Conservation (phyloP, 2,329 filamentous ascomycete genomes). For the Trichoderma semiorbis region DNA sequence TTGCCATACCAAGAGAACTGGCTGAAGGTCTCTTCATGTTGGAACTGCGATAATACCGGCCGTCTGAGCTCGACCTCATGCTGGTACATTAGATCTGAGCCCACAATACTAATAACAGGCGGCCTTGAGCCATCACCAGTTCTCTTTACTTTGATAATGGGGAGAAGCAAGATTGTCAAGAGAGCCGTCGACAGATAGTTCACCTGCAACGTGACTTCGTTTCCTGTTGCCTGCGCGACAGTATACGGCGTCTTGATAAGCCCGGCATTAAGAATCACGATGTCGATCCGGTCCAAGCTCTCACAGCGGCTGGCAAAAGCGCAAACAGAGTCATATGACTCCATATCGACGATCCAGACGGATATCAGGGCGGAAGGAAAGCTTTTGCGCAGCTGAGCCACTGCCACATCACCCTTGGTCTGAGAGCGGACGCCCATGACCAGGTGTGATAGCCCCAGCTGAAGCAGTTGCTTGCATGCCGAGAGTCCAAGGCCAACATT, state of each 20-base stretch:
- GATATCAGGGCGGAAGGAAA: conserved; percentile 21
- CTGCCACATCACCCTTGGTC: conserved; percentile 28
- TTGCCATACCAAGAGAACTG: background rate
- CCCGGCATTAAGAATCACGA: background rate
- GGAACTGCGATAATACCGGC: background rate
- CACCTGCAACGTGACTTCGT: background rate
- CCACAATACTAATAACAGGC: background rate
- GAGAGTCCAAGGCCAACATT: conserved; percentile 36
- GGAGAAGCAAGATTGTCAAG: background rate
- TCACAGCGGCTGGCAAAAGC: background rate
- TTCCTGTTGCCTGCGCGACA: background rate
- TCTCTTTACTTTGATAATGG: background rate
- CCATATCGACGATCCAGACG: conserved; percentile 13
- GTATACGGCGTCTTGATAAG: background rate
- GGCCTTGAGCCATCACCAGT: background rate
- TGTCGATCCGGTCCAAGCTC: background rate
- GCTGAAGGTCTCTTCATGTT: background rate
- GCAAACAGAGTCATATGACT: background rate
- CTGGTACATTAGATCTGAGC: background rate
- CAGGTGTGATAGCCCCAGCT: conserved; percentile 30
- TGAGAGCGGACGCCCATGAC: conserved; percentile 35
- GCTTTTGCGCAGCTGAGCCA: conserved; percentile 26
- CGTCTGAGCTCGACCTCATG: background rate
- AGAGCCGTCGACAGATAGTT: conserved; percentile 9
- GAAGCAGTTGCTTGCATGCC: conserved; percentile 32